These are phyloP conservation scores for Lactifluus echinatus DNA, from an alignment of 768 basidiomycete genomes.

Conservation along the genomic window DNA sequence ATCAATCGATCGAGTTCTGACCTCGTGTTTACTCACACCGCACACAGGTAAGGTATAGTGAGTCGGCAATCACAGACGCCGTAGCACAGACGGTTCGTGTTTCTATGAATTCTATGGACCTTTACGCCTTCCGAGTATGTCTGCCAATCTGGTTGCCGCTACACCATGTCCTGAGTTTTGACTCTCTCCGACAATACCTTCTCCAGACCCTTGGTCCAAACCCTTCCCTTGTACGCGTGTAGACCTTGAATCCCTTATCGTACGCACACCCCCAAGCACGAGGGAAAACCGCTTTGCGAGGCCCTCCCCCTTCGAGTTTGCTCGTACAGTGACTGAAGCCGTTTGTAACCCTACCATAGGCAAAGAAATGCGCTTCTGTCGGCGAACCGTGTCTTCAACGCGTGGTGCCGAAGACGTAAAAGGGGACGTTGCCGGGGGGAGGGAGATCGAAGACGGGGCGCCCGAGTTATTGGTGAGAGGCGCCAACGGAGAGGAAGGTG, in stretches of 20 bases:
- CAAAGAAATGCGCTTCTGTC: slow-evolving; percentile 63
- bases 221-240: not conserved
- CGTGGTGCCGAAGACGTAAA: slow-evolving; percentile 20
- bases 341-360: slow-evolving; percentile 73
- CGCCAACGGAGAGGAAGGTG: slow-evolving; percentile 20
- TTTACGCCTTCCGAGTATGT: slow-evolving; percentile 38
- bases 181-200: slow-evolving; percentile 18
- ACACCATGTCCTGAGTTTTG: slow-evolving; percentile 30
- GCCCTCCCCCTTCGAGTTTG: slow-evolving; percentile 30
- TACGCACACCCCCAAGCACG: slow-evolving; percentile 37
- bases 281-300: slow-evolving; percentile 50
- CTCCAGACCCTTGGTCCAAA: slow-evolving; percentile 10
- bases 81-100: not conserved
- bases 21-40: no score
- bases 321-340: slow-evolving; percentile 57
- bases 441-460: not conserved
- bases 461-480: slow-evolving; percentile 12
- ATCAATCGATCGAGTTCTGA: no score
- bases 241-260: not conserved
- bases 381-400: slow-evolving; percentile 52
- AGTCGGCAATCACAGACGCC: no score
- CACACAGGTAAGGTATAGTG: no score
- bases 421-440: not conserved
- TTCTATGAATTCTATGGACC: not conserved
- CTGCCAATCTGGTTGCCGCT: slow-evolving; percentile 46